Percentiles rank a stretch among this genome's conserved stretches.
These are phyloP conservation scores for Handroanthus guayacan DNA, from an alignment of 257 asterid species.

Conservation along the genomic window DNA sequence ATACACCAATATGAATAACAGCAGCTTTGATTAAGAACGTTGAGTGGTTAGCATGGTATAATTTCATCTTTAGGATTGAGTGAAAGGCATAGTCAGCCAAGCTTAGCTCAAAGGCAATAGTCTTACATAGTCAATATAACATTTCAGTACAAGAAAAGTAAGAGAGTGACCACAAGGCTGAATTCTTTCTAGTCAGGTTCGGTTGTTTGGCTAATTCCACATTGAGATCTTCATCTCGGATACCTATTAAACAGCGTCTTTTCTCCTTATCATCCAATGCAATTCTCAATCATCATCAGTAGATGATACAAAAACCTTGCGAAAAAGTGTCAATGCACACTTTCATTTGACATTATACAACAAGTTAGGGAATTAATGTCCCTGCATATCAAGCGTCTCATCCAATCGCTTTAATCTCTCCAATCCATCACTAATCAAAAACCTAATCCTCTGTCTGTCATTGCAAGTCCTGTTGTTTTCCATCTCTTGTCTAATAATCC, in stretches of 20 bases:
- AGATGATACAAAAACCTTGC: background rate
- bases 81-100: background rate
- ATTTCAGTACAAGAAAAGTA: background rate
- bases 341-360: background rate
- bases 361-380: constrained; percentile 42
- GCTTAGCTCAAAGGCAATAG: background rate
- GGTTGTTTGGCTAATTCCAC: background rate
- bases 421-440: constrained; percentile 81
- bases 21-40: background rate
- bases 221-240: background rate
- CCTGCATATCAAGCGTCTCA: constrained; percentile 97
- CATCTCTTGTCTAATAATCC: constrained; percentile 76
- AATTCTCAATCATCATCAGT: background rate
- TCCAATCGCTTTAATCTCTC: constrained; percentile 82
- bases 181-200: background rate
- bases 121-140: background rate
- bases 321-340: background rate
- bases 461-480: constrained; percentile 72
- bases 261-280: background rate
- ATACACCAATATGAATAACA: background rate
- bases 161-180: background rate
- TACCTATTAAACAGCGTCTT: background rate
- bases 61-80: background rate
- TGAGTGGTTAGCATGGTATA: background rate
- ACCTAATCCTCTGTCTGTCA: constrained; percentile 83